Evolutionary conservation across 331 rosid species (phyloP).

Genomic region (Cydonia oblonga): DNA sequence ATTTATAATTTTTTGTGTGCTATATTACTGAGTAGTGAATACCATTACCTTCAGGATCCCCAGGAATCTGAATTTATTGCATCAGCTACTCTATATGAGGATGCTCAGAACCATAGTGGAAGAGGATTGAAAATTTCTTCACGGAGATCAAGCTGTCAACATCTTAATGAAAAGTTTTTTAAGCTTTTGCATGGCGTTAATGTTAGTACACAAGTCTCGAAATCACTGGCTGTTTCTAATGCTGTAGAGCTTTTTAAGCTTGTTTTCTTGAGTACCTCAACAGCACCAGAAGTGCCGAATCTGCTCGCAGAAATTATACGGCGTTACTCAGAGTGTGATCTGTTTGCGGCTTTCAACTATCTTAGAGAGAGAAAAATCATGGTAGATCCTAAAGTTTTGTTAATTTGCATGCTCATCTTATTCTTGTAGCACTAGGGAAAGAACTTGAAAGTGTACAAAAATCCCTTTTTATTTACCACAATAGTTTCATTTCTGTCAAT

Average conservation of each 20-base stretch:
- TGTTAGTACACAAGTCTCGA: constrained; percentile 47
- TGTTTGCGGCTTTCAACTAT: constrained; percentile 88
- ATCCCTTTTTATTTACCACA: background rate
- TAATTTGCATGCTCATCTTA: background rate
- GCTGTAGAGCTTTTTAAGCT: constrained; percentile 97
- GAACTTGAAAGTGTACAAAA: background rate
- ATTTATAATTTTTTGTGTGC: background rate
- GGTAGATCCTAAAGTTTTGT: constrained; percentile 32
- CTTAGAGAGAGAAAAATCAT: constrained; percentile 71
- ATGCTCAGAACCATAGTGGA: constrained; percentile 30
- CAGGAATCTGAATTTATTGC: constrained; percentile 35
- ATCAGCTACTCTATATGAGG: constrained; percentile 30
- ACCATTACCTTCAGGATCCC: constrained; percentile 31
- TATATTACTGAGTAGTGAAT: constrained; percentile 15
- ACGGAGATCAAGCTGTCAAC: constrained; percentile 34
- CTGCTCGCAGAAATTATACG: constrained; percentile 66
- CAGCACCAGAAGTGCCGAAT: constrained; percentile 53
- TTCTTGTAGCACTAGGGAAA: background rate
- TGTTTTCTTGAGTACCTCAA: constrained; percentile 74
- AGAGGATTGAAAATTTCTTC: constrained; percentile 21
- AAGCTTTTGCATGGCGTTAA: constrained; percentile 45
- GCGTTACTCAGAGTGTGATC: constrained; percentile 88
- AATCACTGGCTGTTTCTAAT: constrained; percentile 86
- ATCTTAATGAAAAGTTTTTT: constrained; percentile 47
- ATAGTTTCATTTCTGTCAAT: background rate